Base-by-base conservation (phyloP, 2,329 filamentous ascomycete genomes). In the Sclerotinia glacialis region DNA sequence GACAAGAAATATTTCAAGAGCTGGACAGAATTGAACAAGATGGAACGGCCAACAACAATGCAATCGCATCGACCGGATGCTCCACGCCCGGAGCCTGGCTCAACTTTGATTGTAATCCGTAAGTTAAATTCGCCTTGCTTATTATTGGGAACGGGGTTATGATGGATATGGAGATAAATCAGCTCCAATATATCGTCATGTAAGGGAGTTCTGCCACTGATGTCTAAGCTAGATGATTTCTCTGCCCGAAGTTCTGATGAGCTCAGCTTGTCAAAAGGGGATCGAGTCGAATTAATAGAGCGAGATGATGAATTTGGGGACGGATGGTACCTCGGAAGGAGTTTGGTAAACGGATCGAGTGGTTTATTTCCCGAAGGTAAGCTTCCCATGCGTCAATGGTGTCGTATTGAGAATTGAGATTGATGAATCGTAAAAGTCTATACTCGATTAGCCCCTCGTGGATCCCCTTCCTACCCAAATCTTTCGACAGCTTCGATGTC, bases 181-280 rank as follows among this genome's bases (percentile, higher is more conserved):
- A 28, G 16, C 31, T 37, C 26, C 34, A 50, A 52, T 61, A 34
- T 9, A 60, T 23, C 21, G 14, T 42, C 34, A 61, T 53, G 26
- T 50, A 37, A 44, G 54, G 64, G 54, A 50, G 49, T 49, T 40
- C 31, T 47, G 47, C n/a, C 28, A 37, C 42, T 61, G 31, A 54
- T 52, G 21, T 44, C 49, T 42, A 16, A 58, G 21, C 42, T 69
- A 96, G 92, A 99, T 80, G 93, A 97, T 79, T 98, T 99, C 78
- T 83, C 88, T 72, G 93, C 94, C 67, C 88, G 95, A 72, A 96
- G 93, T 78, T 90, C 91, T 67, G 95, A 99, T 79, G 95, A 99
- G 82, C 83, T 99, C 75, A 96, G 87, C 73, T 83, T 99, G 71
- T 83, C 86, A 65, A 96, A 96, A 76, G 93, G 91, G 73, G 91